Percentiles rank a stretch among this genome's conserved stretches.
phyloP scores from a whole-genome alignment of 305 asterid species.

The Solanum hybrid region DNA sequence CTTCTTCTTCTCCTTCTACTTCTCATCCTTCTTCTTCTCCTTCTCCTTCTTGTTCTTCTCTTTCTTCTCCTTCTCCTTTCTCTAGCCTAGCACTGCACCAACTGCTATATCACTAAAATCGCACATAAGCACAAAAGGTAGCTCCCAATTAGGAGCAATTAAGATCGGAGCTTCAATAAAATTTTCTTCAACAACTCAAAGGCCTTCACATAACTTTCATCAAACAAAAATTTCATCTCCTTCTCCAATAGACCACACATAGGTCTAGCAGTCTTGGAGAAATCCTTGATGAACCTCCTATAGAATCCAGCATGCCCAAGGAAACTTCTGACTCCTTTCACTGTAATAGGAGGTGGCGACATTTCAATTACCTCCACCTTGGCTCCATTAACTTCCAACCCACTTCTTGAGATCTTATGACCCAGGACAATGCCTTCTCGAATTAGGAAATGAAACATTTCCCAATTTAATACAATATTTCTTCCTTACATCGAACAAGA shows the following conservation, averaged over 20 bases:
- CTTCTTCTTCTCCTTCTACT: too few species aligned
- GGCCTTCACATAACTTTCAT: not conserved
- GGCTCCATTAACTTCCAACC: not conserved
- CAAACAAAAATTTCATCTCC: not conserved
- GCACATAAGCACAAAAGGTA: not conserved
- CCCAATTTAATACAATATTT: not conserved
- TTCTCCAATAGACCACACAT: not conserved
- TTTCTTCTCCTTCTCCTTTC: not conserved
- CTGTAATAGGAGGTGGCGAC: not conserved
- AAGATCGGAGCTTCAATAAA: too few species aligned
- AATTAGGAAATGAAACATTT: not conserved
- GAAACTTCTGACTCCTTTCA: not conserved
- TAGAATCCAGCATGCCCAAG: not conserved
- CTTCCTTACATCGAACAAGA: too few species aligned
- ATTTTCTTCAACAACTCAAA: not conserved
- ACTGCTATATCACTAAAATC: not conserved
- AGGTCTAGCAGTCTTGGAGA: not conserved
- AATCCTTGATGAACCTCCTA: not conserved
- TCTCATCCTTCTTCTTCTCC: too few species aligned
- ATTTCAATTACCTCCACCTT: not conserved
- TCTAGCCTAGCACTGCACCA: not conserved
- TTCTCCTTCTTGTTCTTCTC: too few species aligned
- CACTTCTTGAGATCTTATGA: not conserved
- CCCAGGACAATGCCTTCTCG: not conserved
- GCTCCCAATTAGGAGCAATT: not conserved